A percentile compares a stretch with the other conserved stretches of the same genome.
phyloP scores from a whole-genome alignment of 371 early-diverging fungal species.

The Lichtheimia corymbifera region DNA sequence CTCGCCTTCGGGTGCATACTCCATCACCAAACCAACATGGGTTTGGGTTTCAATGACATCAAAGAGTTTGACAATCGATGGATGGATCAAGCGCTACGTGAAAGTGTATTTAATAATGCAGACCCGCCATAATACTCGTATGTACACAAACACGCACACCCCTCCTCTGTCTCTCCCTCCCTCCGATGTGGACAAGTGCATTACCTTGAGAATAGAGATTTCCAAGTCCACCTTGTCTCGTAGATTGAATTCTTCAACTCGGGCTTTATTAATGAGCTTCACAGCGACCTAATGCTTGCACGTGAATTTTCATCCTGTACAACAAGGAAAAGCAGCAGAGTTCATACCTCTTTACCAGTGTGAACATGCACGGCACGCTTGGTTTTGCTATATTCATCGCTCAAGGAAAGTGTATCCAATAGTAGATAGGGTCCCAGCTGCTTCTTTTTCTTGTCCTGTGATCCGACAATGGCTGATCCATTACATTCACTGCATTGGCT shows the following conservation, averaged over 20 bases:
- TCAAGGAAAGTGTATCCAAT: conserved; percentile 91
- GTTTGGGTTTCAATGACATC: conserved; percentile 68
- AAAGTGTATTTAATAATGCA: too few relatives aligned
- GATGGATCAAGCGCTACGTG: conserved; percentile 36
- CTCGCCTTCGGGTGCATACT: conserved; percentile 58
- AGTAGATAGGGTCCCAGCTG: conserved; percentile 86
- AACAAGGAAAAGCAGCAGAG: background rate
- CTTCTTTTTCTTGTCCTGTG: conserved; percentile 17
- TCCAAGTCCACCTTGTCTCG: conserved; percentile 72
- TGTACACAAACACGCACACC: too few relatives aligned
- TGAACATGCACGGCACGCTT: conserved; percentile 87
- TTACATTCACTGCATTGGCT: too few relatives aligned
- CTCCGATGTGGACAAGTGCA: background rate
- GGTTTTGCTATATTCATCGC: conserved; percentile 93
- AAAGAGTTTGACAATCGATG: conserved; percentile 59
- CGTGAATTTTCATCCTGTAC: too few relatives aligned
- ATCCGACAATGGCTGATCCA: background rate
- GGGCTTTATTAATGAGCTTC: conserved; percentile 69
- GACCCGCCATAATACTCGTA: too few relatives aligned
- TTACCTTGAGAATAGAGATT: conserved; percentile 68
- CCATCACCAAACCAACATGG: conserved; percentile 61
- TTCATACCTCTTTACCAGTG: conserved; percentile 81
- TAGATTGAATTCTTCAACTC: conserved; percentile 61
- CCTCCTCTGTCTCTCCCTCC: too few relatives aligned
- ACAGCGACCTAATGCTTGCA: conserved; percentile 59